These are phyloP conservation scores for Fusarium sterilihyphosum DNA, from an alignment of 2,329 filamentous ascomycete species.

Conservation along the genomic window DNA sequence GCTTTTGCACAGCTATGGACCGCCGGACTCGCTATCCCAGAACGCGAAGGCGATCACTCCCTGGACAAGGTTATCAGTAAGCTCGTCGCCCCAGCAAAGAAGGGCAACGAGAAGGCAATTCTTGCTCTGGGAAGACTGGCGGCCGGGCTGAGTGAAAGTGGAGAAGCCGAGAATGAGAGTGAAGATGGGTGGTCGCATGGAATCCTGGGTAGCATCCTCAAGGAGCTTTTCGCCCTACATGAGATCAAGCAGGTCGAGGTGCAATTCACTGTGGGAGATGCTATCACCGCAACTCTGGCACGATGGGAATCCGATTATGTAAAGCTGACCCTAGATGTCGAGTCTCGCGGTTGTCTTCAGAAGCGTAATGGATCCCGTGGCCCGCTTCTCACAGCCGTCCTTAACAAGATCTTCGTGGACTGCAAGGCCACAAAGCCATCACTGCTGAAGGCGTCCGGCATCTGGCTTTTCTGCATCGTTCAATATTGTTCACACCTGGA, in stretches of 20 bases:
- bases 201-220: constrained; percentile 65
- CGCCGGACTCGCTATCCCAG: constrained; percentile 53
- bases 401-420: constrained; percentile 79
- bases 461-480: constrained; percentile 92
- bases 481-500: constrained; percentile 87
- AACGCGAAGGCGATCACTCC: constrained; percentile 42
- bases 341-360: constrained; percentile 54
- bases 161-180: constrained; percentile 17
- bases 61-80: constrained; percentile 65
- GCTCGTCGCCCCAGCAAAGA: constrained; percentile 75
- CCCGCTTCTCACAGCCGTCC: constrained; percentile 60
- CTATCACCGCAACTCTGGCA: constrained; percentile 78
- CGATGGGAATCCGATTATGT: constrained; percentile 88
- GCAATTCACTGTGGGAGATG: constrained; percentile 91
- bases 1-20: constrained; percentile 59
- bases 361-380: constrained; percentile 53
- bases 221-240: constrained; percentile 78
- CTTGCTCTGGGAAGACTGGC: constrained; percentile 81
- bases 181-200: constrained; percentile 49
- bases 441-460: constrained; percentile 88
- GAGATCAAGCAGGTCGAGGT: constrained; percentile 87
- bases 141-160: constrained; percentile 63
- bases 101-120: constrained; percentile 84
- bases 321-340: constrained; percentile 78
- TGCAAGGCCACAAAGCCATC: constrained; percentile 89